These are phyloP conservation scores for Phytophthora lateralis DNA, from an alignment of 352 stramenopile species.

Conservation along the genomic window DNA sequence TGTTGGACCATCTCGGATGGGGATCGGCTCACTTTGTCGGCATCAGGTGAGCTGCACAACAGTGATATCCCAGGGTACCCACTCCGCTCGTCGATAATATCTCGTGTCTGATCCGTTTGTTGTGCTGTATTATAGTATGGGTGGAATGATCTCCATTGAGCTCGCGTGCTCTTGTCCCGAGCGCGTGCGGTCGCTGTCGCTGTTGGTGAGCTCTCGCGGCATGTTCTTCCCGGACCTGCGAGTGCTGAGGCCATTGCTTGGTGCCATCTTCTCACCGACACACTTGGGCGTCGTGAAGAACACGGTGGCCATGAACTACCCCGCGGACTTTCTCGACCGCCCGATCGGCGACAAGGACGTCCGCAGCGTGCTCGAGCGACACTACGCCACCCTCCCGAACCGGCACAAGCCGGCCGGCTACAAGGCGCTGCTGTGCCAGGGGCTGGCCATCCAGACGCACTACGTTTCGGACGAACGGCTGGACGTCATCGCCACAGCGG, in stretches of 20 bases:
- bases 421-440: constrained; percentile 36
- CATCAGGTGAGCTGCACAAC: constrained; percentile 30
- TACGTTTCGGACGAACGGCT: constrained; percentile 53
- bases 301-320: constrained; percentile 47
- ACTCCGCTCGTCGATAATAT: constrained; percentile 5
- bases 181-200: constrained; percentile 48
- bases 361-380: constrained; percentile 26
- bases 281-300: constrained; percentile 33
- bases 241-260: constrained; percentile 32
- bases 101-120: background rate
- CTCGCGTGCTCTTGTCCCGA: constrained; percentile 36
- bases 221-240: constrained; percentile 40
- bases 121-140: constrained; percentile 49
- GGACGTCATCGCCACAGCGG: constrained; percentile 32
- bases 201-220: constrained; percentile 44
- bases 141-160: constrained; percentile 61
- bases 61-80: constrained; percentile 12
- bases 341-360: constrained; percentile 34
- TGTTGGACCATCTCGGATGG: constrained; percentile 52
- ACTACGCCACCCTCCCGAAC: constrained; percentile 26
- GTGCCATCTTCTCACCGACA: constrained; percentile 41
- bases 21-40: constrained; percentile 42
- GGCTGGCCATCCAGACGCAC: constrained; percentile 42
- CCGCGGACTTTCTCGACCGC: constrained; percentile 38
- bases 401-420: constrained; percentile 27